A percentile compares a stretch with the other conserved stretches of the same genome.
These are phyloP conservation scores for Aeminium ludgeri DNA, from an alignment of 495 filamentous ascomycete species.

Conservation along the genomic window DNA sequence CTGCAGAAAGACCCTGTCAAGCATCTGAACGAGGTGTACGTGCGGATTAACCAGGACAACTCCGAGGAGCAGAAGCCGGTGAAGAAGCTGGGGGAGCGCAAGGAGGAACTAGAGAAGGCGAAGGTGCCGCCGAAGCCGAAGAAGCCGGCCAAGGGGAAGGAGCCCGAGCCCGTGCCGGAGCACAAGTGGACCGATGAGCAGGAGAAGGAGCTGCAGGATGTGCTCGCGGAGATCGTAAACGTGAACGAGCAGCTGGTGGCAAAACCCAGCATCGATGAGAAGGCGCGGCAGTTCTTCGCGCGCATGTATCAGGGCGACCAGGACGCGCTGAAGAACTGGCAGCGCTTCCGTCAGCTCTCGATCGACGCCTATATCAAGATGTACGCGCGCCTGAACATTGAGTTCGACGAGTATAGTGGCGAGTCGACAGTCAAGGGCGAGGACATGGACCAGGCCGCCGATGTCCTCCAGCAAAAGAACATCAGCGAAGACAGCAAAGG, in stretches of 20 bases:
- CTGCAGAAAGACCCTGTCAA: constrained; percentile 46
- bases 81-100: constrained; percentile 18
- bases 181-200: constrained; percentile 21
- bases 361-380: constrained; percentile 72
- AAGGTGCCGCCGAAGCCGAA: constrained; percentile 39
- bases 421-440: constrained; percentile 81
- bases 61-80: constrained; percentile 15
- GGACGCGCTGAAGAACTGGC: constrained; percentile 65
- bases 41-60: constrained; percentile 40
- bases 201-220: constrained; percentile 40
- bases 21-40: constrained; percentile 55
- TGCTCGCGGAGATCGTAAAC: constrained; percentile 36
- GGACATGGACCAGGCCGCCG: constrained; percentile 54
- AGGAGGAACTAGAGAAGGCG: constrained; percentile 33
- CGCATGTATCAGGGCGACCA: constrained; percentile 71
- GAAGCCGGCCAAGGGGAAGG: constrained; percentile 33
- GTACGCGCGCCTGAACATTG: constrained; percentile 74
- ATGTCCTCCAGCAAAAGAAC: constrained; percentile 49
- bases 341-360: constrained; percentile 73
- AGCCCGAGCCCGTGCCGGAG: constrained; percentile 14
- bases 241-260: constrained; percentile 33
- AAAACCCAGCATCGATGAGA: constrained; percentile 36
- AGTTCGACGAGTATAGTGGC: constrained; percentile 84
- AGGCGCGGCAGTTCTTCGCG: constrained; percentile 69
- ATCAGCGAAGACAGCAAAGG: constrained; percentile 73